Conservation (phyloP, 495 filamentous ascomycete species). For the Pyrenula massariospora region DNA sequence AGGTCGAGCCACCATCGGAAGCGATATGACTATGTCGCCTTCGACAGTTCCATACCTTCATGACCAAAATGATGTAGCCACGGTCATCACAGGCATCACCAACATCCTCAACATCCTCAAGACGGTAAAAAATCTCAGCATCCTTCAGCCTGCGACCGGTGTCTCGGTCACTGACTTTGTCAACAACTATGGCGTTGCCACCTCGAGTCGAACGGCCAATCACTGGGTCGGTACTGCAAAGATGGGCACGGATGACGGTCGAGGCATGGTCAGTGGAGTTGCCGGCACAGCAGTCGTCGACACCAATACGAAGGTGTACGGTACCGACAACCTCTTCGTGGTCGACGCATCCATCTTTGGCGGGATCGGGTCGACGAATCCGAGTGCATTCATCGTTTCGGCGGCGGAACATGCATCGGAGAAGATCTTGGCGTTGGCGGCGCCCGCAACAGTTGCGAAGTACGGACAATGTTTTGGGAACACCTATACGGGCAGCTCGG, state of each 20-base stretch:
- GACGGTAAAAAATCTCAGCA: constrained; percentile 39
- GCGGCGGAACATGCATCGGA: not conserved
- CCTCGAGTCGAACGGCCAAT: constrained; percentile 40
- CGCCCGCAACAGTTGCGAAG: not conserved
- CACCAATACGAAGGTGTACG: constrained; percentile 52
- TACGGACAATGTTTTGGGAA: not conserved
- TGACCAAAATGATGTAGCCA: constrained; percentile 35
- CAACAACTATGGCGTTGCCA: constrained; percentile 36
- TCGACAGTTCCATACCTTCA: constrained; percentile 42
- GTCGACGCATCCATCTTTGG: not conserved
- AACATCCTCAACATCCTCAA: constrained; percentile 44
- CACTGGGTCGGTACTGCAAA: constrained; percentile 60
- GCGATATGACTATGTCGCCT: constrained; percentile 39
- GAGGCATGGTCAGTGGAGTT: constrained; percentile 11
- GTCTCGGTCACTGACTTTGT: constrained; percentile 41
- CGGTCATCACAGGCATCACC: constrained; percentile 39
- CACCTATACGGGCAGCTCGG: not conserved
- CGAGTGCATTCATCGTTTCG: not conserved
- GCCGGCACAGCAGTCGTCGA: constrained; percentile 52
- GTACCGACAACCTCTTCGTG: constrained; percentile 50
- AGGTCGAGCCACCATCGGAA: constrained; percentile 51
- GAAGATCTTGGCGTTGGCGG: not conserved
- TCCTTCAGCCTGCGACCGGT: constrained; percentile 30
- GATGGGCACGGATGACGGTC: constrained; percentile 50
- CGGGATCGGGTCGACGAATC: not conserved